These are phyloP conservation scores for Fraxinus baroniana DNA, from an alignment of 305 asterid species.

Conservation along the genomic window DNA sequence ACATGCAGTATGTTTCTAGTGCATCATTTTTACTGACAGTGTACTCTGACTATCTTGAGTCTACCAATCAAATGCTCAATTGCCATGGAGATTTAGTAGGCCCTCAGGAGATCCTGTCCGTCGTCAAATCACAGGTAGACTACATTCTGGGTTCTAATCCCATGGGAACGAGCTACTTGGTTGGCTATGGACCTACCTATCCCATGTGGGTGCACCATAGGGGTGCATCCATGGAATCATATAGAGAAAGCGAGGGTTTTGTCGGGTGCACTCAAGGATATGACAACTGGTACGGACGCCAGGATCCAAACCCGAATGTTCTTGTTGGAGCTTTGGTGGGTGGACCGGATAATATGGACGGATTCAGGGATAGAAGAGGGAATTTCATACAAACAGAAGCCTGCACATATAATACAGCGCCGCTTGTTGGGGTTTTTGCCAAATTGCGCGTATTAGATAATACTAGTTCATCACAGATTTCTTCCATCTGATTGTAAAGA, in stretches of 20 bases:
- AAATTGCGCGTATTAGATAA: constrained; percentile 33
- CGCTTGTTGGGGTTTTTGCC: constrained; percentile 79
- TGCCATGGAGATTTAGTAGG: constrained; percentile 43
- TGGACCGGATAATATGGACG: constrained; percentile 63
- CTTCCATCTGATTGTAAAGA: constrained; percentile 21
- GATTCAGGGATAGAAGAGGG: constrained; percentile 55
- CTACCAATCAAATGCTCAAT: constrained; percentile 42
- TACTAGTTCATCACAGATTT: constrained; percentile 18
- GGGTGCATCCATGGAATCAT: constrained; percentile 67
- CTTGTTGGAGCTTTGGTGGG: constrained; percentile 82
- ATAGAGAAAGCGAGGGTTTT: constrained; percentile 48
- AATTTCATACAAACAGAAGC: constrained; percentile 88
- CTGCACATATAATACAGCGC: constrained; percentile 84
- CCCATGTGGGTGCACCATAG: constrained; percentile 78
- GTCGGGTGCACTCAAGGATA: constrained; percentile 89
- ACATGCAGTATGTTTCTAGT: constrained; percentile 79
- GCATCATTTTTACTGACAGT: constrained; percentile 54
- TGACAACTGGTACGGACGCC: constrained; percentile 58
- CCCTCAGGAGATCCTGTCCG: constrained; percentile 44
- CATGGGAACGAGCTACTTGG: constrained; percentile 68
- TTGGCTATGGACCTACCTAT: constrained; percentile 58
- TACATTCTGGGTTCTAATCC: constrained; percentile 81
- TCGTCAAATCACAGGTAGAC: constrained; percentile 68
- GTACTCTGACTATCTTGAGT: constrained; percentile 57
- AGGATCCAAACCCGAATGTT: constrained; percentile 59